Evolutionary conservation across 164 flowering plant species (phyloP).

Genomic region (Chimonanthus praecox): DNA sequence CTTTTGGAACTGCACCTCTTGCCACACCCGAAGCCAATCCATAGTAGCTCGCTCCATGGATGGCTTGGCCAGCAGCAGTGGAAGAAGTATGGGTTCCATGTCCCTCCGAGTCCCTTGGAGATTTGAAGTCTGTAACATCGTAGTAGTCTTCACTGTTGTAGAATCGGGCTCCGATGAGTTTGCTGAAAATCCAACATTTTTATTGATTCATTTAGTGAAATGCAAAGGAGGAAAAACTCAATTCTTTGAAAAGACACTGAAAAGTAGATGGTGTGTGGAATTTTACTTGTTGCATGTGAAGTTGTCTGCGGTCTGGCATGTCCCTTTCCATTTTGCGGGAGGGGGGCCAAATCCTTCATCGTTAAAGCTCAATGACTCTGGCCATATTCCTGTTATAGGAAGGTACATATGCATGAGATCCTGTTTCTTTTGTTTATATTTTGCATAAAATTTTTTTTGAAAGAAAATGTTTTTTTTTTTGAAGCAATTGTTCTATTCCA

Average conservation of each 20-base stretch:
- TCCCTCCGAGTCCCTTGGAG: slow-evolving; percentile 16
- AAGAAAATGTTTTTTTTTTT: neutral
- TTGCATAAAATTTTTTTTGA: neutral
- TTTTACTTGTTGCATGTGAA: slow-evolving; percentile 66
- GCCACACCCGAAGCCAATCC: slow-evolving; percentile 19
- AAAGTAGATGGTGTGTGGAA: neutral
- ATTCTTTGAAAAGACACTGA: neutral
- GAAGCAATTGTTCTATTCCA: neutral
- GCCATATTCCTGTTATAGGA: slow-evolving; percentile 51
- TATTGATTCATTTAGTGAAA: neutral
- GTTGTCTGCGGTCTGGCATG: slow-evolving; percentile 21
- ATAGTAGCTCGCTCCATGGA: slow-evolving; percentile 7
- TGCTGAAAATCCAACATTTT: slow-evolving; percentile 17
- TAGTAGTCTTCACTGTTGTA: slow-evolving; percentile 10
- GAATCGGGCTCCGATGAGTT: slow-evolving; percentile 31
- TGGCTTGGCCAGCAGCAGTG: slow-evolving; percentile 18
- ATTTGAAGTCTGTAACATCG: slow-evolving; percentile 9
- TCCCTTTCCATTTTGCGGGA: slow-evolving; percentile 66
- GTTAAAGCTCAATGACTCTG: slow-evolving; percentile 47
- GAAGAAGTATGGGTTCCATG: slow-evolving; percentile 26
- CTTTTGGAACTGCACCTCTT: slow-evolving; percentile 15
- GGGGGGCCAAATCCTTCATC: slow-evolving; percentile 55
- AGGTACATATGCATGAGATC: neutral
- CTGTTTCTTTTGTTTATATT: neutral
- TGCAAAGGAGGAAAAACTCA: neutral